A percentile compares a stretch with the other conserved stretches of the same genome.
phyloP scores from a whole-genome alignment of 106 monocot species.

The Acorus calamus region DNA sequence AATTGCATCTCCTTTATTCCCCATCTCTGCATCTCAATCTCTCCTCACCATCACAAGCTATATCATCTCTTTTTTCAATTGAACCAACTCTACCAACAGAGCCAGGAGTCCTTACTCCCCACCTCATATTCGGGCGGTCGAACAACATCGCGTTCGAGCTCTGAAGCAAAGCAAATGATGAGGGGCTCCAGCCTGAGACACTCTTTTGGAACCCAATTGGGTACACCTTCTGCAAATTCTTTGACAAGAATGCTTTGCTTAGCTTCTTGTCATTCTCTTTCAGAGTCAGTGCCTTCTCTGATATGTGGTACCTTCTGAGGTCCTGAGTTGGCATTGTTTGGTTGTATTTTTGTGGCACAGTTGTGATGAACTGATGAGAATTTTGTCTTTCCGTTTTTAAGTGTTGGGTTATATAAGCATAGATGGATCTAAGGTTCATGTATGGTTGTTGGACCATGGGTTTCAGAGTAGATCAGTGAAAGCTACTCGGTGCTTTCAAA shows the following conservation, averaged over 20 bases:
- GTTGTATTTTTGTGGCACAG: background rate
- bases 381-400: background rate
- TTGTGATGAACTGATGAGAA: no score
- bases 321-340: constrained; percentile 23
- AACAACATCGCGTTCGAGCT: constrained; percentile 57
- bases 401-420: constrained; percentile 6
- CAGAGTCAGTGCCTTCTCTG: constrained; percentile 24
- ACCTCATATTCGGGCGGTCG: constrained; percentile 22
- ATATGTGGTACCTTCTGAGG: constrained; percentile 14
- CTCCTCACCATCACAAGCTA: constrained; percentile 15
- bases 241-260: constrained; percentile 20
- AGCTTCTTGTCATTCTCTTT: constrained; percentile 17
- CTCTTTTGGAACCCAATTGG: constrained; percentile 44
- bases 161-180: constrained; percentile 56
- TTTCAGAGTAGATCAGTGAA: constrained; percentile 52
- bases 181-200: constrained; percentile 39
- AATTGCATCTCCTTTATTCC: constrained; percentile 64
- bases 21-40: constrained; percentile 15
- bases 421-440: constrained; percentile 1
- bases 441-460: constrained; percentile 33
- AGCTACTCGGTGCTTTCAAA: constrained; percentile 7
- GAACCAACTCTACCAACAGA: no score
- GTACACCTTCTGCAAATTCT: constrained; percentile 35
- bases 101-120: constrained; percentile 36
- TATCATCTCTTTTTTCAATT: background rate